Evolutionary conservation across 441 rosid genomes (phyloP).

Genomic region (Gossypium lobatum): DNA sequence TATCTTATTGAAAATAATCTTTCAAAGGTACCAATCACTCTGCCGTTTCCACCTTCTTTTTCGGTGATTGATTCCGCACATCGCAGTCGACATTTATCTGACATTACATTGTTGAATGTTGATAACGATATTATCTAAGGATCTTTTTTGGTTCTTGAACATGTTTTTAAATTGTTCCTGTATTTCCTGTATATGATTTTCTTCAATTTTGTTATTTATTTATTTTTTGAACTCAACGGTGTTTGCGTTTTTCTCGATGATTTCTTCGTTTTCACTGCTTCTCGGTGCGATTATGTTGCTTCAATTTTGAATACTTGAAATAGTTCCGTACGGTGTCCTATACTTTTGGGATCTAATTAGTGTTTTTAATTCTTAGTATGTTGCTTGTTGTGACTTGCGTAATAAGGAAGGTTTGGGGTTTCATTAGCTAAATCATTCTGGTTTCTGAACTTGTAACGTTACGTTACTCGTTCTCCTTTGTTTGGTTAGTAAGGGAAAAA

Average conservation of each 20-base stretch:
- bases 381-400: not conserved
- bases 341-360: not conserved
- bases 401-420: not conserved
- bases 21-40: conserved; percentile 1
- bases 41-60: not conserved
- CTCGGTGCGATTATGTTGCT: not conserved
- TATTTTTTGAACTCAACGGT: not conserved
- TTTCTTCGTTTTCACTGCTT: not conserved
- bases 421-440: not conserved
- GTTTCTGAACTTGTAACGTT: conserved; percentile 2
- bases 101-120: conserved; percentile 7
- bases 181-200: not conserved
- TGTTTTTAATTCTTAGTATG: not conserved
- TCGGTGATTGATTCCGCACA: not conserved
- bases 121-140: not conserved
- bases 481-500: conserved; percentile 10
- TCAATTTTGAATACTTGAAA: not conserved
- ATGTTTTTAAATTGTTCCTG: not conserved
- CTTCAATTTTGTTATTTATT: not conserved
- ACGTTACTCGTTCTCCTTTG: not conserved
- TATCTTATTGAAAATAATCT: not conserved
- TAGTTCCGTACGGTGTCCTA: not conserved
- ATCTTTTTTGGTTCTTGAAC: not conserved
- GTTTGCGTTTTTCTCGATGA: not conserved
- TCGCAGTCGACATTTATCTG: not conserved